Base-by-base conservation (phyloP, 73 alveolate species). In the Paramecium sonneborni region DNA sequence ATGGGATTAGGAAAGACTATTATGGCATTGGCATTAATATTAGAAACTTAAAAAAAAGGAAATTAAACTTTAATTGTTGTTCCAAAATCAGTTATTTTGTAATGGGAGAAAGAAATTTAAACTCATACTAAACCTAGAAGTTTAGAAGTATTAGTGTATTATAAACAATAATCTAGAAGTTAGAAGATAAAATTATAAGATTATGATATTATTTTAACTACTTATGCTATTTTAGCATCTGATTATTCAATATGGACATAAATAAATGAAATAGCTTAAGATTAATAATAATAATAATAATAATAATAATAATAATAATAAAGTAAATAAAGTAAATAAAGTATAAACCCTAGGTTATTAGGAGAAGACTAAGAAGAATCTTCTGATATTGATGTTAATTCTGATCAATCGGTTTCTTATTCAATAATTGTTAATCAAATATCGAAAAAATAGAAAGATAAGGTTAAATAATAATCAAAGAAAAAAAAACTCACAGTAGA, bases 1-100 rank as follows among this genome's bases (percentile, higher is more conserved):
- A 95, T 95, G 98, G 98, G 98, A 32, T 76, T 95, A 4, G 98
- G 98, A 14, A 95, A 95, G 41, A 95, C 98, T 1, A 94, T 95
- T 20, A 93, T 92, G 97, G 88, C 90, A 34, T 41, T 93, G 21
- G 74, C 93, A 23, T 76, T 93, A 32, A 92, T 93, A 30, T 93
- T 43, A 24, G 70, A 79, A 24, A 43, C 90, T 44, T 43, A 41
- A n/a, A 92, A 91, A 74, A 86, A 93, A 8, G 95, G 92, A 8
- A 89, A 95, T 20, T 9, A 43, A 23, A 93, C 96, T 35, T 84
- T 93, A 23, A 76, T 93, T 38, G 82, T 93, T 9, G 74, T 93
- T 6, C 96, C 96, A 11, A 85, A 88, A 24, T 74, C 95, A 9
- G 67, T 93, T 0, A 4, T 93, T 0, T 11, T 44, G 15, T 57